Conservation (phyloP, 2,329 filamentous ascomycete species). For the Chalaropsis thielavioides region DNA sequence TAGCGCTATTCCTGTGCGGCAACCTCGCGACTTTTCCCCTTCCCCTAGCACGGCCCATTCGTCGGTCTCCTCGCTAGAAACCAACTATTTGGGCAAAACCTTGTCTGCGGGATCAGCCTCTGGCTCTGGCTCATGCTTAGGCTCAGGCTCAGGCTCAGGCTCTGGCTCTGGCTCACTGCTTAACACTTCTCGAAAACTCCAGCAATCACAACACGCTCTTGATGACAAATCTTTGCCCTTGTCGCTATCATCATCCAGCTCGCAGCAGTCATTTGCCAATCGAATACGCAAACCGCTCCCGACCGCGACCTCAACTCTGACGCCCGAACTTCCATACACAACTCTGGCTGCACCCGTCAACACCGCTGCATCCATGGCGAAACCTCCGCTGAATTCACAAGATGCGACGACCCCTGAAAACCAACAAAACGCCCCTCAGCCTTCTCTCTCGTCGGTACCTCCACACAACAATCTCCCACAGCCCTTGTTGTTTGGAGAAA, state of each 20-base stretch:
- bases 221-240: slow-evolving; percentile 4
- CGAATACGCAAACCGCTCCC: slow-evolving; percentile 40
- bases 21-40: slow-evolving; percentile 15
- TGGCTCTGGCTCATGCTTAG: background rate
- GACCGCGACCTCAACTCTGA: slow-evolving; percentile 15
- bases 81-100: slow-evolving; percentile 2
- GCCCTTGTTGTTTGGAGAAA: slow-evolving; percentile 57
- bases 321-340: background rate
- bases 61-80: slow-evolving; percentile 15
- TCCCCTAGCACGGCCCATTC: slow-evolving; percentile 11
- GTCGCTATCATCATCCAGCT: background rate
- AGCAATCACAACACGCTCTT: slow-evolving; percentile 3
- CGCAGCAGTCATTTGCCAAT: slow-evolving; percentile 38
- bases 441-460: background rate
- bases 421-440: background rate
- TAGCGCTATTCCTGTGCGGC: slow-evolving; percentile 16
- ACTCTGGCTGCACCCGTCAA: background rate
- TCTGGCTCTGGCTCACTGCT: background rate
- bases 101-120: slow-evolving; percentile 1
- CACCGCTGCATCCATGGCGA: background rate
- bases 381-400: background rate
- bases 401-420: background rate
- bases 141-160: background rate
- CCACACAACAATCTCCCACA: slow-evolving; percentile 6
- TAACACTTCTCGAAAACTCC: slow-evolving; percentile 4